phyloP scores from a whole-genome alignment of 2,329 filamentous ascomycete genomes.

The Orbilia javanica region DNA sequence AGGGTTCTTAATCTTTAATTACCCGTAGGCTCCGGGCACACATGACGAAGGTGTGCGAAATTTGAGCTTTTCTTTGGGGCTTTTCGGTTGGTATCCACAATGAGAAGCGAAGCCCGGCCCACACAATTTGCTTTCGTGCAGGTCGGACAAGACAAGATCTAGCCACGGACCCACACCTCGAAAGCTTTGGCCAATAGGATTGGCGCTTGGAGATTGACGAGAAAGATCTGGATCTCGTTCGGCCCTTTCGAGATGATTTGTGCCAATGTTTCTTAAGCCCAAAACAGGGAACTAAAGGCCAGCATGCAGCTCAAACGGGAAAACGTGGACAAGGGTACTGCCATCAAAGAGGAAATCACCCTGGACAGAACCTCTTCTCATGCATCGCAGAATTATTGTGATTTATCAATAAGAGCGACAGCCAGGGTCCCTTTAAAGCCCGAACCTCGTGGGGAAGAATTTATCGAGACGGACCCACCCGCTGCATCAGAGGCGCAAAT shows the following conservation, averaged over 20 bases:
- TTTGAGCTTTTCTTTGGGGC: constrained; percentile 26
- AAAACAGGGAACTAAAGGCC: constrained; percentile 47
- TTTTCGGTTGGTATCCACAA: constrained; percentile 50
- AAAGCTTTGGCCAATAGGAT: constrained; percentile 38
- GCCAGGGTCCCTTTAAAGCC: constrained; percentile 48
- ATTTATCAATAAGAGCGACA: constrained; percentile 40
- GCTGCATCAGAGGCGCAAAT: constrained; percentile 52
- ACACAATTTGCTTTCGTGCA: constrained; percentile 59
- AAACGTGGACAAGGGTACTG: constrained; percentile 54
- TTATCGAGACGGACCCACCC: constrained; percentile 52
- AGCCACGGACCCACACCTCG: constrained; percentile 47
- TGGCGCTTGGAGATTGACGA: constrained; percentile 59
- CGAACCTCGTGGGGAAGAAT: constrained; percentile 53
- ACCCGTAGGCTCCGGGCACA: constrained; percentile 51
- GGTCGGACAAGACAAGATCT: constrained; percentile 58
- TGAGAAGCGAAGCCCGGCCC: constrained; percentile 51
- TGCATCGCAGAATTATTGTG: constrained; percentile 40
- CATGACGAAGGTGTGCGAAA: constrained; percentile 55
- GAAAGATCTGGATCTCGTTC: constrained; percentile 59
- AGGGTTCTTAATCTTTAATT: constrained; percentile 50
- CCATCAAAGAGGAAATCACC: constrained; percentile 46
- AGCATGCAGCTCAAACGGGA: constrained; percentile 55
- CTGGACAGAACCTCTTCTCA: constrained; percentile 31
- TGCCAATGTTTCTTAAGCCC: constrained; percentile 49
- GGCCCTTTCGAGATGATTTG: constrained; percentile 52